Evolutionary conservation across 768 basidiomycete genomes (phyloP).

Genomic region (Tylopilus cervinicoccineus): DNA sequence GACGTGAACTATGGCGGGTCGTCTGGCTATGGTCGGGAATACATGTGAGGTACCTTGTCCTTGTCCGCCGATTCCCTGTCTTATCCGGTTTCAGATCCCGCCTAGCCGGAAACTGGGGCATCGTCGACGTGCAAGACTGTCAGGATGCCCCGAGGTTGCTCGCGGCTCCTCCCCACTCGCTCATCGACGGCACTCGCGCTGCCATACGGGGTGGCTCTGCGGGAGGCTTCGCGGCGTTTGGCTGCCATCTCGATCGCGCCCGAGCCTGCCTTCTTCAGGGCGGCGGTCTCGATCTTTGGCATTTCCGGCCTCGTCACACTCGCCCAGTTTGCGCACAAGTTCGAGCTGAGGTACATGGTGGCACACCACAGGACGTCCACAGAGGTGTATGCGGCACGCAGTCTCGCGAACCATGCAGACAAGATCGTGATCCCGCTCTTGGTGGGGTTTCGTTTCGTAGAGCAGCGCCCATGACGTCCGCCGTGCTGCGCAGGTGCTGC

Average conservation of each 20-base stretch:
- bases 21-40: slow-evolving; percentile 66
- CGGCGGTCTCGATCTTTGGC: slow-evolving; percentile 65
- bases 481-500: slow-evolving; percentile 50
- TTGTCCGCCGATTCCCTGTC: background rate
- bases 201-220: slow-evolving; percentile 71
- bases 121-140: slow-evolving; percentile 69
- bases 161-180: slow-evolving; percentile 40
- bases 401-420: slow-evolving; percentile 58
- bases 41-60: slow-evolving; percentile 40
- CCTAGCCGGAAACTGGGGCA: slow-evolving; percentile 65
- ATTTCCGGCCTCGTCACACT: slow-evolving; percentile 60
- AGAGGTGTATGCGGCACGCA: slow-evolving; percentile 54
- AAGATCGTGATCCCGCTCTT: slow-evolving; percentile 61
- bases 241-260: slow-evolving; percentile 40
- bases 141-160: slow-evolving; percentile 50
- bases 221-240: slow-evolving; percentile 70
- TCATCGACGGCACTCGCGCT: slow-evolving; percentile 60
- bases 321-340: slow-evolving; percentile 67
- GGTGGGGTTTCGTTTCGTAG: slow-evolving; percentile 34
- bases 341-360: slow-evolving; percentile 60
- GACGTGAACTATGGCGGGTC: slow-evolving; percentile 80
- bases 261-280: slow-evolving; percentile 46
- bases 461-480: background rate
- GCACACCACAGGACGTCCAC: slow-evolving; percentile 48
- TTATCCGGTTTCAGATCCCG: slow-evolving; percentile 35